Conservation (phyloP, 371 early-diverging fungal species). For the Lichtheimia ramosa region DNA sequence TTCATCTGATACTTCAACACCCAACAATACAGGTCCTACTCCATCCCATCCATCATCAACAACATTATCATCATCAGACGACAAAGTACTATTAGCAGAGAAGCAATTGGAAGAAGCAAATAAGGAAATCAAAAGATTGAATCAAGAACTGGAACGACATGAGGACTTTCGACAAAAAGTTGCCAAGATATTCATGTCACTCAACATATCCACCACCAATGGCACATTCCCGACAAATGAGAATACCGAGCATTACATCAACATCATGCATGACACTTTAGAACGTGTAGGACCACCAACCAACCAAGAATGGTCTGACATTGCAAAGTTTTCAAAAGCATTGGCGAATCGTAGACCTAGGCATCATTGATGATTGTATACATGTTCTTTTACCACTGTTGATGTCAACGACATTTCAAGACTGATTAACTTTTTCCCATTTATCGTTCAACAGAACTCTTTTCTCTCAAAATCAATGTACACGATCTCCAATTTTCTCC, state of each 20-base stretch:
- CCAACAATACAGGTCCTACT: too few species aligned
- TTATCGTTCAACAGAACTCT: too few species aligned
- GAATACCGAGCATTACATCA: not conserved
- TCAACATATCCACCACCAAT: not conserved
- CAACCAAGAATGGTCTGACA: not conserved
- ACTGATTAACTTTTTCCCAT: too few species aligned
- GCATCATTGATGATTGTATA: too few species aligned
- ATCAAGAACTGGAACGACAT: not conserved
- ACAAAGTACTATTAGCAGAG: too few species aligned
- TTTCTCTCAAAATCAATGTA: too few species aligned
- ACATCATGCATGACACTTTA: not conserved
- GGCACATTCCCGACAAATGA: not conserved
- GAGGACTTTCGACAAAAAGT: not conserved
- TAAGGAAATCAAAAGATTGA: not conserved
- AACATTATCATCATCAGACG: too few species aligned
- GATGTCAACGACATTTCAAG: too few species aligned
- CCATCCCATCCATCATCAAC: too few species aligned
- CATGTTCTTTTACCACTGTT: too few species aligned
- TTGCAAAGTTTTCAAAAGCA: not conserved
- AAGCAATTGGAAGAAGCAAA: not conserved
- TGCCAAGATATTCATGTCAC: not conserved
- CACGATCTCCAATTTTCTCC: too few species aligned
- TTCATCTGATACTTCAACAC: too few species aligned
- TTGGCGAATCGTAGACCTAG: not conserved
- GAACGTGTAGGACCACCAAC: not conserved